phyloP scores from a whole-genome alignment of 176 grass and related monocot genomes.

The Panicum miliaceum region DNA sequence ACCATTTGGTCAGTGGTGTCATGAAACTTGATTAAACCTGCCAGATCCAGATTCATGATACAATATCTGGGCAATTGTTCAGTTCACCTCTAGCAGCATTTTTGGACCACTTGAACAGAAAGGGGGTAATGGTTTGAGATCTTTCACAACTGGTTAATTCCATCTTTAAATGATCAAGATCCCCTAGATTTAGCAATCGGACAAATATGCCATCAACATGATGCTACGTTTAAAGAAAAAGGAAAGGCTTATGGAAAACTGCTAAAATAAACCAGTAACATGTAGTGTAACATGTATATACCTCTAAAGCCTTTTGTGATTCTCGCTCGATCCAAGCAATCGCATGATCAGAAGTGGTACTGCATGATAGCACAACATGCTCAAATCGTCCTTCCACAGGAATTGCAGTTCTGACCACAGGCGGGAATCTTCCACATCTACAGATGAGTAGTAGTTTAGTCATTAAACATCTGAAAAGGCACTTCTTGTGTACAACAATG shows the following conservation, averaged over 20 bases:
- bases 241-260: not conserved
- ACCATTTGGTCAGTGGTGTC: not conserved
- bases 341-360: conserved; percentile 94
- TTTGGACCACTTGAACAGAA: not conserved
- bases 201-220: not conserved
- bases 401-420: conserved; percentile 94
- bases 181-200: conserved; percentile 17
- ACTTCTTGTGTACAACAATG: not conserved
- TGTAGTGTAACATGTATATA: conserved; percentile 27
- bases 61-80: not conserved
- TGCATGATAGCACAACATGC: conserved; percentile 97
- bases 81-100: not conserved
- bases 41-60: not conserved
- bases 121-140: not conserved
- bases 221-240: not conserved
- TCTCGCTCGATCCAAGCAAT: conserved; percentile 94
- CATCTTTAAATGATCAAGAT: not conserved
- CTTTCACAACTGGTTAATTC: not conserved
- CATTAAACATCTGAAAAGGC: not conserved
- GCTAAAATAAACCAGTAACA: conserved; percentile 25
- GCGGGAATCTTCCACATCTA: conserved; percentile 95
- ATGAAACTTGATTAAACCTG: conserved; percentile 1
- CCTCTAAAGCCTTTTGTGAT: conserved; percentile 81
- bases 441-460: not conserved
- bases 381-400: conserved; percentile 95